Conservation (phyloP, 352 stramenopile species). For the Pythium rishiriense region DNA sequence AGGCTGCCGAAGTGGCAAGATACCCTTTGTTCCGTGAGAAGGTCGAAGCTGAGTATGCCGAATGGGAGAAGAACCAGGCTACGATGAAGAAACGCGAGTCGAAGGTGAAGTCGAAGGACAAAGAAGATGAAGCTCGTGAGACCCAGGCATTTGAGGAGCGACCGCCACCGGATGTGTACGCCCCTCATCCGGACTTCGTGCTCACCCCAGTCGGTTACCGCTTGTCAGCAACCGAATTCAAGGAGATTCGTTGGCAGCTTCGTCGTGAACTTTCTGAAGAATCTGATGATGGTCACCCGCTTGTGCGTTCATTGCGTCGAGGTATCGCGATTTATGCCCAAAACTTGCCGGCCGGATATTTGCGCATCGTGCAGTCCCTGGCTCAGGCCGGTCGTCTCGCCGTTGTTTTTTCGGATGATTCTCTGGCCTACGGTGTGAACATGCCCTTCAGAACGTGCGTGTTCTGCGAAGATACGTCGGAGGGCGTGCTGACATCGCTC, state of each 20-base stretch:
- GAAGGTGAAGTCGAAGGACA: constrained; percentile 94
- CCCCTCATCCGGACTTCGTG: constrained; percentile 98
- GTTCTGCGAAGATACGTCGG: constrained; percentile 97
- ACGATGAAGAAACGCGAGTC: constrained; percentile 92
- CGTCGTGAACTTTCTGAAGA: constrained; percentile 79
- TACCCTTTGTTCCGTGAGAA: constrained; percentile 93
- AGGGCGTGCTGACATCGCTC: constrained; percentile 92
- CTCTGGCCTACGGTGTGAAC: constrained; percentile 98
- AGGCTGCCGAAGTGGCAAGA: constrained; percentile 66
- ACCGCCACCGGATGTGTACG: constrained; percentile 91
- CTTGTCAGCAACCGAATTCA: constrained; percentile 92
- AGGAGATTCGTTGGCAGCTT: constrained; percentile 88
- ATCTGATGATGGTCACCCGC: constrained; percentile 76
- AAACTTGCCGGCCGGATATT: constrained; percentile 95
- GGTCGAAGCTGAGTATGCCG: constrained; percentile 90
- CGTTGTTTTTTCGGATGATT: constrained; percentile 98
- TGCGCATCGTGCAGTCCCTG: constrained; percentile 95
- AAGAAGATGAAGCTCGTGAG: constrained; percentile 82
- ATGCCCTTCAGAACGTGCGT: constrained; percentile 99
- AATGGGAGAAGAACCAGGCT: constrained; percentile 87
- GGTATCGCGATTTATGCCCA: constrained; percentile 99
- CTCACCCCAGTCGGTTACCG: constrained; percentile 92
- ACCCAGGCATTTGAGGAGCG: constrained; percentile 83
- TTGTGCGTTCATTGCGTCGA: constrained; percentile 90
- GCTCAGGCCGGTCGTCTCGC: constrained; percentile 96